phyloP scores from a whole-genome alignment of 2,329 filamentous ascomycete species.

The Pyricularia sp. region DNA sequence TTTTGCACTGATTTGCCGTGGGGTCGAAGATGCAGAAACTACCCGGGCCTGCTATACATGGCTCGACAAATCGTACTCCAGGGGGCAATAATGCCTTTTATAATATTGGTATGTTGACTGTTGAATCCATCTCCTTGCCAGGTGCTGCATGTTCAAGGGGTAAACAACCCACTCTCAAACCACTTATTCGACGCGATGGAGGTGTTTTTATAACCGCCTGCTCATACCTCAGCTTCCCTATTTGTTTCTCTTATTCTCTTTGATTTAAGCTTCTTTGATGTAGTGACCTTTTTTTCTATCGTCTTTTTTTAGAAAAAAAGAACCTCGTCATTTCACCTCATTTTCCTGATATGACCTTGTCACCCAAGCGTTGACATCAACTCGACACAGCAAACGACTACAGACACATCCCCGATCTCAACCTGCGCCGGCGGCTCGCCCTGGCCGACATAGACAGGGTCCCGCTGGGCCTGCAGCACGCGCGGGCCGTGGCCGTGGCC shows the following conservation, averaged over 20 bases:
- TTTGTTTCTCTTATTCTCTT: neutral
- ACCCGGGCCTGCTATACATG: neutral
- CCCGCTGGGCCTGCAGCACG: slow-evolving; percentile 73
- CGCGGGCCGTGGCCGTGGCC: slow-evolving; percentile 62
- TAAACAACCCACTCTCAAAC: neutral
- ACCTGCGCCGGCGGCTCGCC: slow-evolving; percentile 65
- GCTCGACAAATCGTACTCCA: neutral
- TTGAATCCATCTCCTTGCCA: neutral
- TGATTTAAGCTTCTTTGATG: neutral
- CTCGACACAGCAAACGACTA: slow-evolving; percentile 14
- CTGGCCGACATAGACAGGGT: slow-evolving; percentile 74
- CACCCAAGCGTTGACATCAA: neutral
- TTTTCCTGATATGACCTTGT: neutral
- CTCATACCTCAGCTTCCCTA: too few species aligned
- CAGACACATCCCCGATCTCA: slow-evolving; percentile 50
- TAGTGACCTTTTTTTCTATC: neutral
- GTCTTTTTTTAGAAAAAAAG: neutral
- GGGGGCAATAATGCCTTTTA: neutral
- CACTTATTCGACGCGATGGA: neutral
- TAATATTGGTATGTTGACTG: neutral
- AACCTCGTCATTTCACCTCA: neutral
- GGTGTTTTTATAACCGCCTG: neutral
- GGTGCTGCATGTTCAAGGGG: neutral
- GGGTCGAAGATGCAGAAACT: neutral
- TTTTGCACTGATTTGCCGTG: neutral